These are phyloP conservation scores for Capsella rubella DNA, from an alignment of 441 rosid genomes.

Conservation along the genomic window DNA sequence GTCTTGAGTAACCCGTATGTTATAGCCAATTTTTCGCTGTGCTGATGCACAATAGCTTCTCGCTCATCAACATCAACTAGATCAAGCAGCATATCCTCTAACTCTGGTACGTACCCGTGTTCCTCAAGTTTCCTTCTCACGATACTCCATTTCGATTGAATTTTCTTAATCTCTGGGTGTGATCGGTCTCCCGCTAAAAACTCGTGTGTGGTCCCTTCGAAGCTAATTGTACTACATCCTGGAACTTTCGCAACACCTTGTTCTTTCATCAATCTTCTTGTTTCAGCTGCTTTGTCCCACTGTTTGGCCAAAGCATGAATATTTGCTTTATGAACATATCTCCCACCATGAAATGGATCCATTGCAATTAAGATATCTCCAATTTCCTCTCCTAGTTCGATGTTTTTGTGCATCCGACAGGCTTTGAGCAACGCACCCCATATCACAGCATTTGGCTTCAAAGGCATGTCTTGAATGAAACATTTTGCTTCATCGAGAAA, in stretches of 20 bases:
- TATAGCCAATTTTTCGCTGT: conserved; percentile 50
- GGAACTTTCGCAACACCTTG: conserved; percentile 57
- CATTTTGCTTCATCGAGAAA: conserved; percentile 53
- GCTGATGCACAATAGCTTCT: conserved; percentile 42
- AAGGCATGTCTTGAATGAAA: conserved; percentile 56
- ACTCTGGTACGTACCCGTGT: conserved; percentile 54
- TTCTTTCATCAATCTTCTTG: conserved; percentile 56
- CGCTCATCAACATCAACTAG: conserved; percentile 46
- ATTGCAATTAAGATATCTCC: conserved; percentile 51
- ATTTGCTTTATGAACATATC: conserved; percentile 59
- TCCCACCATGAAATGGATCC: conserved; percentile 59
- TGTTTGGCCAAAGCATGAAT: conserved; percentile 52
- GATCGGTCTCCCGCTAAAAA: conserved; percentile 57
- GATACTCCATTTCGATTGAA: conserved; percentile 47
- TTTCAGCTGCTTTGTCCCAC: conserved; percentile 59
- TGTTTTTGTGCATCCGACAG: conserved; percentile 52
- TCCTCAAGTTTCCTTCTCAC: conserved; percentile 46
- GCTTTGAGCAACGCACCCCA: conserved; percentile 70
- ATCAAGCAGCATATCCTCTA: conserved; percentile 44
- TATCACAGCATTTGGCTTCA: conserved; percentile 59
- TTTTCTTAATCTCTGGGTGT: conserved; percentile 51
- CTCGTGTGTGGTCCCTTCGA: conserved; percentile 58
- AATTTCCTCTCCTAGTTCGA: conserved; percentile 53
- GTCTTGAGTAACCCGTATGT: conserved; percentile 57
- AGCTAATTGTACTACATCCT: conserved; percentile 57